Conservation (phyloP, 129 eudicot genomes). For the Logfia minima region DNA sequence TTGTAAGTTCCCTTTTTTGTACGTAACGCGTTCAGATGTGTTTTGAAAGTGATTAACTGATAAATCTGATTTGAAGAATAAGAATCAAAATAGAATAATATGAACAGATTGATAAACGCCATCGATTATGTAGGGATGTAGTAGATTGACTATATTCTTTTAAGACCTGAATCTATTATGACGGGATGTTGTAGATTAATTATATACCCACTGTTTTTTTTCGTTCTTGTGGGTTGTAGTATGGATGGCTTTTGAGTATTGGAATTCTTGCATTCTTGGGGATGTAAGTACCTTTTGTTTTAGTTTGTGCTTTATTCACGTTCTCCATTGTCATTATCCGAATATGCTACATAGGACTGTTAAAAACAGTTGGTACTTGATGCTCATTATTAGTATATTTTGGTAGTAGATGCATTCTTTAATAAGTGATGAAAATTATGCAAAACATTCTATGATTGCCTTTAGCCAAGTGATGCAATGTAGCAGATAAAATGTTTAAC, state of each 20-base stretch:
- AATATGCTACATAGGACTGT: background rate
- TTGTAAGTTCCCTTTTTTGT: conserved; percentile 43
- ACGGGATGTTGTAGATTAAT: too few relatives aligned
- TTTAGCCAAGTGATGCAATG: background rate
- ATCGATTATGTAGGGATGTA: too few relatives aligned
- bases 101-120: background rate
- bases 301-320: conserved; percentile 6
- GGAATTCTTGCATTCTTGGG: conserved; percentile 92
- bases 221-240: conserved; percentile 41
- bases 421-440: background rate
- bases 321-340: background rate
- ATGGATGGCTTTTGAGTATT: conserved; percentile 78
- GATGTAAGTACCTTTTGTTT: conserved; percentile 52
- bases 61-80: background rate
- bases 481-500: background rate
- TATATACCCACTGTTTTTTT: background rate
- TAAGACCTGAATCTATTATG: too few relatives aligned
- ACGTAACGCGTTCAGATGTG: background rate
- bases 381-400: background rate
- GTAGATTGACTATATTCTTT: too few relatives aligned
- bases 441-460: background rate
- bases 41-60: background rate
- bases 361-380: background rate
- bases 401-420: background rate
- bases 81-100: background rate